Conservation (phyloP, 2,329 filamentous ascomycete species). For the Aspergillus ibericus region DNA sequence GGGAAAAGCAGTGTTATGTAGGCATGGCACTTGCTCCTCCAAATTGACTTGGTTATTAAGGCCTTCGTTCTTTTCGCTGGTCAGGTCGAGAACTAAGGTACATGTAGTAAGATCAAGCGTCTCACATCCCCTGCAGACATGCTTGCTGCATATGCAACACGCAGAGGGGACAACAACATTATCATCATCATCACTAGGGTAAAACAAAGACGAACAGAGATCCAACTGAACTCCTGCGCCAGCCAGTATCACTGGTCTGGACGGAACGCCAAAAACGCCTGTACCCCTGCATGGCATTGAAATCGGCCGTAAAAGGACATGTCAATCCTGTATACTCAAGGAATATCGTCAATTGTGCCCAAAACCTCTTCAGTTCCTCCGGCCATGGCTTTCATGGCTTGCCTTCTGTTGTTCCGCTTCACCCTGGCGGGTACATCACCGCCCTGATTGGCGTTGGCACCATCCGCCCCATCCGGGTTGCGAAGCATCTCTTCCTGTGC, state of each 20-base stretch:
- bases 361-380: conserved; percentile 44
- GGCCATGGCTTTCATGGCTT: conserved; percentile 24
- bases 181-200: background rate
- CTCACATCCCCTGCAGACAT: background rate
- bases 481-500: conserved; percentile 45
- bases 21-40: background rate
- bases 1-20: background rate
- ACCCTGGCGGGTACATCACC: conserved; percentile 30
- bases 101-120: background rate
- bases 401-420: conserved; percentile 34
- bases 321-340: conserved; percentile 15
- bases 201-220: background rate
- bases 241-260: background rate
- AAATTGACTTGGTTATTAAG: background rate
- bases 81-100: background rate
- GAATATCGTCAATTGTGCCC: conserved; percentile 40
- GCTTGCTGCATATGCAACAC: background rate
- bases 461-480: conserved; percentile 39
- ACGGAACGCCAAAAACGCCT: conserved; percentile 11
- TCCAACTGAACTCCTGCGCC: conserved; percentile 2
- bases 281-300: conserved; percentile 1
- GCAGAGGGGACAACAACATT: conserved; percentile 1
- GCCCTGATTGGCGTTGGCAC: conserved; percentile 25
- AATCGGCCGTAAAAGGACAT: conserved; percentile 3
- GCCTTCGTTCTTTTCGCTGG: background rate